Percentiles rank a stretch among this genome's conserved stretches.
Evolutionary conservation across 2,329 filamentous ascomycete species (phyloP).

Genomic region (Acrodontium crateriforme): DNA sequence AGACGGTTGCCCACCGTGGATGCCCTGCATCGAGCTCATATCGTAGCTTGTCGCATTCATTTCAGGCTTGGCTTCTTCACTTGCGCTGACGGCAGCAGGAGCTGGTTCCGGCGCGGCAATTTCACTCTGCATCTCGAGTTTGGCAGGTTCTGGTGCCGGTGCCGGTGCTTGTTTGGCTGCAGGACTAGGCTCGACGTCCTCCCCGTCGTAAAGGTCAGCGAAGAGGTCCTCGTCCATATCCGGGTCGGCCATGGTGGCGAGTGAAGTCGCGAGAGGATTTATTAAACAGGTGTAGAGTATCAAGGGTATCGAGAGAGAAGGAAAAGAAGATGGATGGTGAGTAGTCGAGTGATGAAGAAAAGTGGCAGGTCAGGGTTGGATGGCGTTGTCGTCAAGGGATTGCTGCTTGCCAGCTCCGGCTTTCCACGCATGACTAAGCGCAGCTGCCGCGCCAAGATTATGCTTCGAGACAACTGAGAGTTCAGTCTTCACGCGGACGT

Average conservation of each 20-base stretch:
- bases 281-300: too few species aligned
- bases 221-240: constrained; percentile 90
- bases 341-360: too few species aligned
- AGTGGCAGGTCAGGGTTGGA: too few species aligned
- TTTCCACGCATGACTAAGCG: too few species aligned
- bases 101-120: constrained; percentile 5
- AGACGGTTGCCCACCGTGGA: constrained; percentile 10
- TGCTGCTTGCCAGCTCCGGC: too few species aligned
- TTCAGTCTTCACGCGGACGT: too few species aligned
- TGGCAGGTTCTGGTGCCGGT: constrained; percentile 4
- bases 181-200: constrained; percentile 44
- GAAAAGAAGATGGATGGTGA: too few species aligned
- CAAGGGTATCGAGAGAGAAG: too few species aligned
- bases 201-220: constrained; percentile 66
- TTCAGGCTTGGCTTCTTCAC: constrained; percentile 5
- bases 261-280: too few species aligned
- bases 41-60: constrained; percentile 17
- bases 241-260: constrained; percentile 51
- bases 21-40: constrained; percentile 13
- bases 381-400: too few species aligned
- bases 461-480: too few species aligned
- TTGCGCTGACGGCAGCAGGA: constrained; percentile 2
- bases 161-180: constrained; percentile 16
- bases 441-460: too few species aligned
- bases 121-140: constrained; percentile 10